These are phyloP conservation scores for Arctium lappa DNA, from an alignment of 129 eudicot species.

Conservation along the genomic window DNA sequence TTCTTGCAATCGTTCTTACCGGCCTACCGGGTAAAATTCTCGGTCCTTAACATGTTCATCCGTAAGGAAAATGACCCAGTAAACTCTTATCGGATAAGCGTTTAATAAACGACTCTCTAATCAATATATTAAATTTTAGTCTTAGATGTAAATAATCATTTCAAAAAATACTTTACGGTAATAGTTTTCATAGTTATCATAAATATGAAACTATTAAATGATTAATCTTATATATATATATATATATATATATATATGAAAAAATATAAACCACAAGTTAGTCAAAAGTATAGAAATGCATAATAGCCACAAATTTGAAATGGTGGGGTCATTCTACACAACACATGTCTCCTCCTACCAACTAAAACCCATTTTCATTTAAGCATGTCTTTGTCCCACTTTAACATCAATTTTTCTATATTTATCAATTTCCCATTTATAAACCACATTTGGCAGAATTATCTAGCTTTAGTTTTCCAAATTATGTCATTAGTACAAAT, in stretches of 20 bases:
- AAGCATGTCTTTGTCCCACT: neutral
- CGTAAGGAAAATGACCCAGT: too few relatives aligned
- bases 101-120: too few relatives aligned
- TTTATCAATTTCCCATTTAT: neutral
- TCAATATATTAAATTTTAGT: too few relatives aligned
- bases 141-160: too few relatives aligned
- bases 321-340: neutral
- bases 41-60: too few relatives aligned
- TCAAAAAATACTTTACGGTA: too few relatives aligned
- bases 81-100: too few relatives aligned
- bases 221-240: too few relatives aligned
- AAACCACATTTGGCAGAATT: neutral
- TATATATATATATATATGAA: neutral
- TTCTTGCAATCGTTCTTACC: too few relatives aligned
- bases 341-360: neutral
- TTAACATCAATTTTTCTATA: neutral
- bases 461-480: neutral
- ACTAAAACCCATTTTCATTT: neutral
- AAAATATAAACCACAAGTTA: neutral
- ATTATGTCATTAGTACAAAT: neutral
- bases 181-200: too few relatives aligned
- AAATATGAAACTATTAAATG: too few relatives aligned
- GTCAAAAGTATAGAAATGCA: neutral
- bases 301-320: neutral
- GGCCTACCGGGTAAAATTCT: too few relatives aligned